These are phyloP conservation scores for Salix viminalis DNA, from an alignment of 345 rosid genomes.

Conservation along the genomic window DNA sequence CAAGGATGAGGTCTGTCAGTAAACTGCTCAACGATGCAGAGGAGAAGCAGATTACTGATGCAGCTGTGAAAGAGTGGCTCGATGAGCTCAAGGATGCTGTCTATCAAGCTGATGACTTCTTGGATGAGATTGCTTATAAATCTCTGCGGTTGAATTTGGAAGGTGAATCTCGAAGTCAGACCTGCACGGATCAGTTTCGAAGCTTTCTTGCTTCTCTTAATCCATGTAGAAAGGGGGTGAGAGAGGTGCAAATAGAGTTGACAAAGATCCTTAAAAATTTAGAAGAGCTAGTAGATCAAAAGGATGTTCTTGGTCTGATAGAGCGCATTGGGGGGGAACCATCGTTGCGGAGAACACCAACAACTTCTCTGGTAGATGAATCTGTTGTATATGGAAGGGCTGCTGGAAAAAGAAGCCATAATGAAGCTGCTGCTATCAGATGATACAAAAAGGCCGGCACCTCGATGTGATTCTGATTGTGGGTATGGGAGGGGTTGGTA, in stretches of 20 bases:
- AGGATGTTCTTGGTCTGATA: slow-evolving; percentile 11
- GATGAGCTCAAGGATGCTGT: slow-evolving; percentile 7
- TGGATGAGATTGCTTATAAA: slow-evolving; percentile 12
- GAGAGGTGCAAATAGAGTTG: neutral
- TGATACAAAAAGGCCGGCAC: neutral
- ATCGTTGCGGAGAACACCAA: neutral
- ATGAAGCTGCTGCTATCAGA: neutral
- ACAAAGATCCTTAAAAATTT: slow-evolving; percentile 1
- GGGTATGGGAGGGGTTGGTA: slow-evolving; percentile 10
- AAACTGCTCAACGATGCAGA: neutral
- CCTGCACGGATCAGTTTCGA: neutral
- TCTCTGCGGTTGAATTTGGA: neutral
- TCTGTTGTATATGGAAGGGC: slow-evolving; percentile 21
- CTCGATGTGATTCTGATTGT: slow-evolving; percentile 19
- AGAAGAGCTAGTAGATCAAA: slow-evolving; percentile 13
- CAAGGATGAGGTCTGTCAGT: neutral
- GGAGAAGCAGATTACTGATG: slow-evolving; percentile 7
- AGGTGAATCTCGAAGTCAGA: neutral
- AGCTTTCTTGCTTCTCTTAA: neutral
- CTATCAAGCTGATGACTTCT: slow-evolving; percentile 5
- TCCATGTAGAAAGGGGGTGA: slow-evolving; percentile 3
- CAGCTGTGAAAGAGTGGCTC: slow-evolving; percentile 4
- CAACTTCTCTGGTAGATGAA: slow-evolving; percentile 18
- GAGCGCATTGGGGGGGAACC: slow-evolving; percentile 3
- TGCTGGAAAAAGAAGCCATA: slow-evolving; percentile 7